phyloP scores from a whole-genome alignment of 2,329 filamentous ascomycete genomes.

The Diaporthe humulicola region DNA sequence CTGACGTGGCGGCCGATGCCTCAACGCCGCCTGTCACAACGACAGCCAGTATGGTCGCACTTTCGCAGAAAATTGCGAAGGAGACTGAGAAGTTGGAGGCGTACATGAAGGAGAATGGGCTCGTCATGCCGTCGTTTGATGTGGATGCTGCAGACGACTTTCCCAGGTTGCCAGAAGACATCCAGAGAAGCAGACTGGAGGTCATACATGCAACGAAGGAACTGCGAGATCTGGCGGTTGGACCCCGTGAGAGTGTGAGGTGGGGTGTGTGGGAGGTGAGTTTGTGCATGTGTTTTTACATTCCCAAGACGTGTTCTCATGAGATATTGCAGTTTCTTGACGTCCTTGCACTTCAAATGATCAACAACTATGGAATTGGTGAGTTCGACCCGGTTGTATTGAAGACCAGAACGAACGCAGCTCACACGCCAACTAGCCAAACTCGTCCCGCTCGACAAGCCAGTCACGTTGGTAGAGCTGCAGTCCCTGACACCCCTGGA shows the following conservation, averaged over 20 bases:
- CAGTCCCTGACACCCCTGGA: constrained; percentile 60
- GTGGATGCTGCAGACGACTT: constrained; percentile 60
- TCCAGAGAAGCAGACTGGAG: constrained; percentile 59
- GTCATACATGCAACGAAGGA: constrained; percentile 64
- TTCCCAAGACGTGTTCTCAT: neutral
- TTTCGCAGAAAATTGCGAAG: constrained; percentile 61
- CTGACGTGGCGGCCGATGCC: constrained; percentile 14
- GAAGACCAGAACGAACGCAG: neutral
- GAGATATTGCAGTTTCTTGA: constrained; percentile 59
- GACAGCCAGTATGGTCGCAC: constrained; percentile 56
- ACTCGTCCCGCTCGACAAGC: constrained; percentile 61
- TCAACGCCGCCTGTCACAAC: constrained; percentile 20
- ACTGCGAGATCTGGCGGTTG: constrained; percentile 61
- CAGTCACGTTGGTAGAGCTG: constrained; percentile 61
- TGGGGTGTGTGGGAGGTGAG: constrained; percentile 67
- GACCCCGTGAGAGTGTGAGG: constrained; percentile 64
- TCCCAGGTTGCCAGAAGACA: constrained; percentile 59
- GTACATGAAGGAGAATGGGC: constrained; percentile 58
- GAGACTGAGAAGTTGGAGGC: constrained; percentile 64
- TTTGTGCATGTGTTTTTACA: constrained; percentile 25
- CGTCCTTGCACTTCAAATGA: constrained; percentile 62
- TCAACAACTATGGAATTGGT: constrained; percentile 66
- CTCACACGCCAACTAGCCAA: constrained; percentile 52
- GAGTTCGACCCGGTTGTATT: constrained; percentile 42
- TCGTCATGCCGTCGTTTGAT: constrained; percentile 60